phyloP scores from a whole-genome alignment of 805 yeast genomes.

The Grigorovia transvaalensis region DNA sequence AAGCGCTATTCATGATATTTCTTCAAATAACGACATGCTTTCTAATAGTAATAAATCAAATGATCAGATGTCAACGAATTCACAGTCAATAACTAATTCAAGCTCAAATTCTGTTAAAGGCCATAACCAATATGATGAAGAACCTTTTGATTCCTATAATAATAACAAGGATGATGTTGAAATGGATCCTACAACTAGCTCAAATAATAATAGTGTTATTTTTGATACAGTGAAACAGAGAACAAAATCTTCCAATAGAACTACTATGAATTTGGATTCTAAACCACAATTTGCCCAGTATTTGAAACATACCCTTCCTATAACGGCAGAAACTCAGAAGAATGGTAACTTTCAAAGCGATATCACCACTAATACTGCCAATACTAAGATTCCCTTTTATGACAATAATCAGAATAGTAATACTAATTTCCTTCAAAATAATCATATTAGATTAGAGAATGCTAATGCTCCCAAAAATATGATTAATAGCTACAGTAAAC shows the following conservation, averaged over 20 bases:
- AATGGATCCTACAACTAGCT: slow-evolving; percentile 2
- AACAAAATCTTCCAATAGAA: slow-evolving; percentile 5
- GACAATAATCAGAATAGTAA: too few relatives aligned
- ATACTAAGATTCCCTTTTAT: too few relatives aligned
- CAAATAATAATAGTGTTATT: background rate
- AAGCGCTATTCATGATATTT: background rate
- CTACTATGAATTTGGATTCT: slow-evolving; percentile 2
- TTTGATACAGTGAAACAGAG: slow-evolving; percentile 8
- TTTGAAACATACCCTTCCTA: slow-evolving; percentile 1
- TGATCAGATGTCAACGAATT: background rate
- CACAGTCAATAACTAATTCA: background rate
- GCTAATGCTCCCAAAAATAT: background rate
- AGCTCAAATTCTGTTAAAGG: background rate
- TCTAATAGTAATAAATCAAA: background rate
- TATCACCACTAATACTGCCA: too few relatives aligned
- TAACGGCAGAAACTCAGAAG: too few relatives aligned
- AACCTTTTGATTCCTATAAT: background rate
- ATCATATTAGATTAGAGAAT: background rate
- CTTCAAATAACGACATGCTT: background rate
- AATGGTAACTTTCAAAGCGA: too few relatives aligned
- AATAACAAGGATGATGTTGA: background rate
- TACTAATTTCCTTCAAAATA: background rate
- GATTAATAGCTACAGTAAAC: too few relatives aligned
- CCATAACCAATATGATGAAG: background rate
- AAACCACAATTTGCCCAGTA: slow-evolving; percentile 6